These are phyloP conservation scores for Colletotrichum chrysophilum DNA, from an alignment of 2,329 filamentous ascomycete species.

Conservation along the genomic window DNA sequence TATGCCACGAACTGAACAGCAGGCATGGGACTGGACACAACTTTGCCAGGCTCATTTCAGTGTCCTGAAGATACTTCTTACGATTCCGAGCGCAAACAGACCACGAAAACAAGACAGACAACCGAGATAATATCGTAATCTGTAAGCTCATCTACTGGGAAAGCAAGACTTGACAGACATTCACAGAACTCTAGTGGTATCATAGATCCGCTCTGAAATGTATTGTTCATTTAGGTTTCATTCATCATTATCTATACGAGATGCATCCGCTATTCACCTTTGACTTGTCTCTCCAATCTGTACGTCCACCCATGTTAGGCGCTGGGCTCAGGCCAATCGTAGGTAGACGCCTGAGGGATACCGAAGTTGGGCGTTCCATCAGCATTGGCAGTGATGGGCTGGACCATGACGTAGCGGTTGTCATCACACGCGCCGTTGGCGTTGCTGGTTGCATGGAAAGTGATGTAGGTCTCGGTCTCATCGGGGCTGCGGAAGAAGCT, in stretches of 20 bases:
- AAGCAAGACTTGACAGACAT: background rate
- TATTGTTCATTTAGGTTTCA: background rate
- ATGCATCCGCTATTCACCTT: background rate
- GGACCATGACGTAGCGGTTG: slow-evolving; percentile 58
- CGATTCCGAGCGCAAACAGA: background rate
- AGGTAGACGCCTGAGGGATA: slow-evolving; percentile 24
- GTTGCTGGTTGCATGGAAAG: slow-evolving; percentile 59
- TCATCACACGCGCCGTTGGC: slow-evolving; percentile 56
- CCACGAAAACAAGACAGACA: background rate
- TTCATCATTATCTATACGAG: background rate
- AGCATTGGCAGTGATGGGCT: slow-evolving; percentile 53
- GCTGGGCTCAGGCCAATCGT: slow-evolving; percentile 27
- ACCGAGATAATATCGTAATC: background rate
- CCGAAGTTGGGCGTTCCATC: slow-evolving; percentile 61
- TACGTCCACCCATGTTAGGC: background rate
- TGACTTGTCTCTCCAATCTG: background rate
- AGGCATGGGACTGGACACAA: background rate
- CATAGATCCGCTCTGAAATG: background rate
- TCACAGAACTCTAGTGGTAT: background rate
- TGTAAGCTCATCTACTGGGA: background rate
- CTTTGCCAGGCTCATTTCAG: background rate
- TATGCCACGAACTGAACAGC: background rate
- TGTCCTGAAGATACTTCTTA: background rate
- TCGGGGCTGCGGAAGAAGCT: slow-evolving; percentile 64
- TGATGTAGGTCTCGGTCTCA: slow-evolving; percentile 57